Conservation (phyloP, 2,329 filamentous ascomycete genomes). For the Aspergillus pseudonomiae region DNA sequence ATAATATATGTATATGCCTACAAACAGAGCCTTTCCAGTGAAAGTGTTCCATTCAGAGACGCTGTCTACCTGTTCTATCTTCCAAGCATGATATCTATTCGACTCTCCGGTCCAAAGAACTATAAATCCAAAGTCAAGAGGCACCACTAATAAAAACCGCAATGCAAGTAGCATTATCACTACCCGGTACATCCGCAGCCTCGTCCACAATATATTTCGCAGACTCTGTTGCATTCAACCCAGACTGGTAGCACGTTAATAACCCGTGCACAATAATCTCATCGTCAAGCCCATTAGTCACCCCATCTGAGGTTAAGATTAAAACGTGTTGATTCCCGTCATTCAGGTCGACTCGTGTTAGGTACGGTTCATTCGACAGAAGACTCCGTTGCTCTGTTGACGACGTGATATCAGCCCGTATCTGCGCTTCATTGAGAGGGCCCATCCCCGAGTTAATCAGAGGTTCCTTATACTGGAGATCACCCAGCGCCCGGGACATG, state of each 20-base stretch:
- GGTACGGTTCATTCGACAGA: slow-evolving; percentile 5
- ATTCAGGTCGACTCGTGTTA: slow-evolving; percentile 3
- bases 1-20: too few relatives aligned
- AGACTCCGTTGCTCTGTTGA: neutral
- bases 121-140: too few relatives aligned
- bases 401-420: neutral
- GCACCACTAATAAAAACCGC: slow-evolving; percentile 10
- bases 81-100: neutral
- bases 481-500: slow-evolving; percentile 17
- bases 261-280: slow-evolving; percentile 1
- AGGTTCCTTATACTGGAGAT: slow-evolving; percentile 16
- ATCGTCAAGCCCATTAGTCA: slow-evolving; percentile 12
- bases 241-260: neutral
- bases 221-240: slow-evolving; percentile 2
- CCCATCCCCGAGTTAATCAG: slow-evolving; percentile 6
- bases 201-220: slow-evolving; percentile 6
- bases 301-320: slow-evolving; percentile 13
- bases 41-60: neutral
- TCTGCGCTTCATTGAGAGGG: neutral
- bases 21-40: neutral
- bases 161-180: slow-evolving; percentile 17
- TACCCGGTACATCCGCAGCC: neutral
- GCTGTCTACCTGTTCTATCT: neutral
- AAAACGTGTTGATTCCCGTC: slow-evolving; percentile 8
- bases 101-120: neutral